phyloP scores from a whole-genome alignment of 352 stramenopile species.

The Poterioochromonas sp. region DNA sequence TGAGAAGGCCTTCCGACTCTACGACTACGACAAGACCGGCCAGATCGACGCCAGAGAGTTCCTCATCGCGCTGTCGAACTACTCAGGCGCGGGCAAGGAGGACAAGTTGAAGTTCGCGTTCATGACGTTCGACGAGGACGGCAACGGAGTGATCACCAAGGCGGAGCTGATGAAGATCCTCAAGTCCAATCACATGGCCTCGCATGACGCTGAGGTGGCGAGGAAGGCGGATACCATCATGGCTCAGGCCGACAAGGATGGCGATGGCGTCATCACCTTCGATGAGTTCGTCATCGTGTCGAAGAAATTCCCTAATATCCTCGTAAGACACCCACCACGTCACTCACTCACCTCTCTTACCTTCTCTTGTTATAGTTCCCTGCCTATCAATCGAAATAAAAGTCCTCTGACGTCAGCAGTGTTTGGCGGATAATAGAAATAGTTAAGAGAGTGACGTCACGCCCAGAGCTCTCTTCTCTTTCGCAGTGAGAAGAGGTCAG shows the following conservation, averaged over 20 bases:
- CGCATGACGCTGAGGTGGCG: slow-evolving; percentile 73
- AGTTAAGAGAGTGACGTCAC: too few relatives aligned
- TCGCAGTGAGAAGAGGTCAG: too few relatives aligned
- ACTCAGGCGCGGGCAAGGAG: slow-evolving; percentile 82
- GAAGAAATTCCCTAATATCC: slow-evolving; percentile 92
- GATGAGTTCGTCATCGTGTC: slow-evolving; percentile 88
- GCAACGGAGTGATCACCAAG: slow-evolving; percentile 84
- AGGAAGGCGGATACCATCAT: slow-evolving; percentile 93
- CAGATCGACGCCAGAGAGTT: slow-evolving; percentile 85
- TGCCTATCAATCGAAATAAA: slow-evolving; percentile 32
- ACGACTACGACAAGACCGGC: slow-evolving; percentile 80
- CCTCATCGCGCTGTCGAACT: slow-evolving; percentile 84
- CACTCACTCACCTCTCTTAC: slow-evolving; percentile 32
- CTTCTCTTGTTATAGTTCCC: slow-evolving; percentile 44
- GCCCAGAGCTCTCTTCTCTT: too few relatives aligned
- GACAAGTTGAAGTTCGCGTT: slow-evolving; percentile 94
- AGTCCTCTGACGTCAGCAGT: too few relatives aligned
- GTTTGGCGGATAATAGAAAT: too few relatives aligned
- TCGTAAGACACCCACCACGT: slow-evolving; percentile 51
- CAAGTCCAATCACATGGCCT: slow-evolving; percentile 88
- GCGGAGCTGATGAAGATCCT: slow-evolving; percentile 86
- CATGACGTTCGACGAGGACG: slow-evolving; percentile 85
- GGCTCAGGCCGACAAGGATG: slow-evolving; percentile 86
- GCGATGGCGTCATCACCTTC: slow-evolving; percentile 90
- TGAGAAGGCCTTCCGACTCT: slow-evolving; percentile 84